Conservation (phyloP, 192 early-diverging fungal genomes). For the Coemansia sp. region DNA sequence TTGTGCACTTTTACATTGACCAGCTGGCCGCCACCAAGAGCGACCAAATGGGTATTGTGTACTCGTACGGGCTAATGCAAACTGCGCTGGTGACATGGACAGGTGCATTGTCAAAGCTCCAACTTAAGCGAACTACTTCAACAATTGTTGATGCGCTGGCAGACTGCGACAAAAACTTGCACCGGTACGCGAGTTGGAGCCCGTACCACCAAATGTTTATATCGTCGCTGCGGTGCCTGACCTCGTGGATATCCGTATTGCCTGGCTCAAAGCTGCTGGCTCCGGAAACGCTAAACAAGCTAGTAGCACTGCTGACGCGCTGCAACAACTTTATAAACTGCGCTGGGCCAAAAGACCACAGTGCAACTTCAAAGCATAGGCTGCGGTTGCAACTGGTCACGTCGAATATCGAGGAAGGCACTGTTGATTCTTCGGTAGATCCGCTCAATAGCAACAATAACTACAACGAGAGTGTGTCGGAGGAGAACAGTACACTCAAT, state of each 20-base stretch:
- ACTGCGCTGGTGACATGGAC: slow-evolving; percentile 34
- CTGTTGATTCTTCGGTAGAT: neutral
- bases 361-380: neutral
- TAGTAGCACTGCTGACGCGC: slow-evolving; percentile 23
- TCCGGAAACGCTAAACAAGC: slow-evolving; percentile 7
- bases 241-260: slow-evolving; percentile 28
- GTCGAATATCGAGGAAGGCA: slow-evolving; percentile 10
- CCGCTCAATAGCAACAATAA: neutral
- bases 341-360: neutral
- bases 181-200: slow-evolving; percentile 27
- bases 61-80: slow-evolving; percentile 36
- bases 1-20: slow-evolving; percentile 29
- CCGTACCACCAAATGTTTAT: slow-evolving; percentile 51
- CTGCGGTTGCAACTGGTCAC: slow-evolving; percentile 25
- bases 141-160: slow-evolving; percentile 14
- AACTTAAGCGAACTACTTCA: slow-evolving; percentile 13
- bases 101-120: neutral
- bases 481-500: neutral
- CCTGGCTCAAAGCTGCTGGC: neutral
- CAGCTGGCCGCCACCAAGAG: slow-evolving; percentile 19
- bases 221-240: slow-evolving; percentile 40
- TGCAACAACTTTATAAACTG: slow-evolving; percentile 27
- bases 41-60: slow-evolving; percentile 15
- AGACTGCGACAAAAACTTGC: slow-evolving; percentile 30
- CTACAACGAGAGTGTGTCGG: neutral